Conservation (phyloP, 257 asterid species). For the Perilla frutescens region DNA sequence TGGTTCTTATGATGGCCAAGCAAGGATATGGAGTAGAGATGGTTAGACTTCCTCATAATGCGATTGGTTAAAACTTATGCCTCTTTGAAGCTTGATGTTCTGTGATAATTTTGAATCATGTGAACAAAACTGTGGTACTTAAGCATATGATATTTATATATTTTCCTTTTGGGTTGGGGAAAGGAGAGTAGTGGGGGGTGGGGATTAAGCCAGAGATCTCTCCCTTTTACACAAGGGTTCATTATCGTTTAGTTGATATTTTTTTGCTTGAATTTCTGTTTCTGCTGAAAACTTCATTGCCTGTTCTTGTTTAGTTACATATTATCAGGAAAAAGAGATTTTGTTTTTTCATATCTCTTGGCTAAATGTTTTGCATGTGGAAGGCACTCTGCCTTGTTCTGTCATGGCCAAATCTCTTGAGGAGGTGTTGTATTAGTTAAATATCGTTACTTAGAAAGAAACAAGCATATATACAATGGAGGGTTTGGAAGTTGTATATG, state of each 20-base stretch:
- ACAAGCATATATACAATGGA: not conserved
- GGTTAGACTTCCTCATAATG: conserved; percentile 56
- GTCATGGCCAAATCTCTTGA: not conserved
- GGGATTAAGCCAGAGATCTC: no score
- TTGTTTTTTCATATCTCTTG: no score
- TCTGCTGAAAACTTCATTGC: conserved; percentile 21
- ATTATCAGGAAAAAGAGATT: no score
- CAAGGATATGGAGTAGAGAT: conserved; percentile 92
- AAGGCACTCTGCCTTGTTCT: not conserved
- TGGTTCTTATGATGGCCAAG: conserved; percentile 99
- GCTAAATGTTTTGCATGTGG: no score
- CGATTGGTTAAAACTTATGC: conserved; percentile 22
- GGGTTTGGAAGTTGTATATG: conserved; percentile 5
- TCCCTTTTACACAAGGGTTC: no score
- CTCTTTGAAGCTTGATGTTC: conserved; percentile 18
- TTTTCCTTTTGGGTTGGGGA: no score
- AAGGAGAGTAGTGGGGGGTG: no score
- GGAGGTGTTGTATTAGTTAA: not conserved
- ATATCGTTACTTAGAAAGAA: not conserved
- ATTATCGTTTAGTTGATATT: conserved; percentile 2
- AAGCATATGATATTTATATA: conserved; percentile 1
- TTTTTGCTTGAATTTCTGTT: conserved; percentile 25
- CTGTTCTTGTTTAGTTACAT: no score
- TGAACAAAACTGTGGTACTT: conserved; percentile 5
- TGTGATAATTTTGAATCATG: conserved; percentile 14